phyloP scores from a whole-genome alignment of 495 filamentous ascomycete species.

The Penicillium subrubescens region DNA sequence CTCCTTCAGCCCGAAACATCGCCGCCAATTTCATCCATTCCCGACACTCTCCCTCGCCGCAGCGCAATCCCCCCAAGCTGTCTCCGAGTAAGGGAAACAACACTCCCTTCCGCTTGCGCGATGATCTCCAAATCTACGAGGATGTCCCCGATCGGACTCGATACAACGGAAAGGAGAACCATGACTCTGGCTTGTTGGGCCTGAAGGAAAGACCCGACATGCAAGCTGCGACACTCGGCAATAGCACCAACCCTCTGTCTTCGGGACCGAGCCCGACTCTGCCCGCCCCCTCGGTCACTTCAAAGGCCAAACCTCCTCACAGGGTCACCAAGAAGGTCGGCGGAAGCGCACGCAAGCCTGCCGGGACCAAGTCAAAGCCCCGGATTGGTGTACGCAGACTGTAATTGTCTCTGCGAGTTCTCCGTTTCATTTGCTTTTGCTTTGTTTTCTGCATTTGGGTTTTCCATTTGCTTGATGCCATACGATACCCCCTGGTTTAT shows the following conservation, averaged over 20 bases:
- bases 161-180: conserved; percentile 40
- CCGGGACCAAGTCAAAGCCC: conserved; percentile 35
- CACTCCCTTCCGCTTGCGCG: conserved; percentile 29
- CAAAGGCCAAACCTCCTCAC: conserved; percentile 5
- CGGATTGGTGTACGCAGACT: conserved; percentile 45
- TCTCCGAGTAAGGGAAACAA: conserved; percentile 29
- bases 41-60: conserved; percentile 16
- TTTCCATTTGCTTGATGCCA: background rate
- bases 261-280: conserved; percentile 4
- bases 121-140: conserved; percentile 44
- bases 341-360: conserved; percentile 29
- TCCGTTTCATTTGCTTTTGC: background rate
- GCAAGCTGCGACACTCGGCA: conserved; percentile 4
- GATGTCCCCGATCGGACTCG: conserved; percentile 34
- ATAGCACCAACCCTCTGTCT: background rate
- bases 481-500: background rate
- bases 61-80: conserved; percentile 38
- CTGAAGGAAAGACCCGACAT: conserved; percentile 17
- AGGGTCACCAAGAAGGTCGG: conserved; percentile 28
- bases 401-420: conserved; percentile 16
- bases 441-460: conserved; percentile 3
- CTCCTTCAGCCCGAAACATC: conserved; percentile 46
- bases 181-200: conserved; percentile 5
- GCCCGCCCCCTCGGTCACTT: conserved; percentile 5
- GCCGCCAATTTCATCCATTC: conserved; percentile 33